phyloP scores from a whole-genome alignment of 1,139 yeast genomes.

The Yamadazyma dushanensis region DNA sequence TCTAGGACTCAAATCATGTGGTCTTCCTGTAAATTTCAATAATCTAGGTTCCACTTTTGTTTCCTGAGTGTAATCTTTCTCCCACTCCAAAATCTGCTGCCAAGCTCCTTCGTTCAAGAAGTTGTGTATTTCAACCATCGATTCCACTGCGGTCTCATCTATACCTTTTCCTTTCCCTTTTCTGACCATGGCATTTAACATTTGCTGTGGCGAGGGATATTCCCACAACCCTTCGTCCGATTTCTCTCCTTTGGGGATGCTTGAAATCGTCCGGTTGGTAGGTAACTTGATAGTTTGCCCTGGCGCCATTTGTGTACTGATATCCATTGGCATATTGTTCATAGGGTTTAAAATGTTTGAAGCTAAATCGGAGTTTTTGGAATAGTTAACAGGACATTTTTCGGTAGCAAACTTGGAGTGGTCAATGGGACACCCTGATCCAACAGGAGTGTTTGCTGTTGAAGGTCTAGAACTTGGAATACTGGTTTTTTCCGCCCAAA shows the following conservation, averaged over 20 bases:
- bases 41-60: slow-evolving; percentile 70
- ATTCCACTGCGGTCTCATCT: slow-evolving; percentile 93
- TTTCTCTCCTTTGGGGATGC: slow-evolving; percentile 83
- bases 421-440: slow-evolving; percentile 25
- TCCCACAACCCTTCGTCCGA: slow-evolving; percentile 83
- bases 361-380: slow-evolving; percentile 21
- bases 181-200: slow-evolving; percentile 95
- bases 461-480: slow-evolving; percentile 7
- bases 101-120: slow-evolving; percentile 97
- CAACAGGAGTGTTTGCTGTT: slow-evolving; percentile 7
- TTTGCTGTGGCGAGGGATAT: slow-evolving; percentile 98
- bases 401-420: slow-evolving; percentile 11
- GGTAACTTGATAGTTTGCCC: slow-evolving; percentile 81
- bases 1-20: slow-evolving; percentile 84
- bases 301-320: slow-evolving; percentile 68
- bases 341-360: slow-evolving; percentile 58
- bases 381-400: slow-evolving; percentile 11
- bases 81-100: slow-evolving; percentile 95
- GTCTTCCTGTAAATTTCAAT: slow-evolving; percentile 87
- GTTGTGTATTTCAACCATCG: slow-evolving; percentile 97
- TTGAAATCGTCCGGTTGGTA: slow-evolving; percentile 77
- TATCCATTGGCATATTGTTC: slow-evolving; percentile 82
- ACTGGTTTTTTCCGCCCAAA: slow-evolving; percentile 63
- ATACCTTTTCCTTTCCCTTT: slow-evolving; percentile 86
- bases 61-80: slow-evolving; percentile 52